Base-by-base conservation (phyloP, 257 asterid genomes). In the Solanum infundibuliforme region DNA sequence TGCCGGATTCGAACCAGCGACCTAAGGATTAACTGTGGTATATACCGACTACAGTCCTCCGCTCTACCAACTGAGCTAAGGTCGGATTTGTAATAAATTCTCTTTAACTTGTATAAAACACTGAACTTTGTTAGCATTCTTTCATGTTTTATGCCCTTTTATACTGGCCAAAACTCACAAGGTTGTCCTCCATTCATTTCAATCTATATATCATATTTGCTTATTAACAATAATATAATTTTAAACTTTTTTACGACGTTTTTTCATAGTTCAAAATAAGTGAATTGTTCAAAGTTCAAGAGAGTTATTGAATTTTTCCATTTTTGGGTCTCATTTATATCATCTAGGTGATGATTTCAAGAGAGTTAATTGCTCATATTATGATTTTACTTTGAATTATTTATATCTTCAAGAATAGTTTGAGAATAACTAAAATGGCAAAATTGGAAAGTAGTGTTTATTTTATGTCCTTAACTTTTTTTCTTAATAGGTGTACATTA, bases 21-120 rank as follows among this genome's bases (percentile, higher is more conserved):
- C 93, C 93, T 89, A 91, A 91, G 91, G 62, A 38, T 36, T 5
- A 13, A 20, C 92, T 72, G 92, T 35, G 25, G n/a, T 5, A 0
- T 25, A 0, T 2, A 0, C 29, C 9, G 2, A 88, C 93, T 92
- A 93, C 94, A 93, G 96, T 92, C 95, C 95, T 94, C 94, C 94
- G 96, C 95, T 92, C 94, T 92, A 91, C 94, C 94, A 91, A 92
- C 96, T 91, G 96, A 91, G 94, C 93, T 93, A 93, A 93, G 94
- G 94, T 93, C 96, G 95, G 95, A 23, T 13, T 12, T 55, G 2
- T 0, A 4, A 0, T 0, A 0, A 5, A 0, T 7, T 0, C 18
- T 60, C 12, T 60, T 23, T 23, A 23, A 14, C 2, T 2, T 5
- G 0, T 14, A 48, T 48, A 43, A 48, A 48, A 48, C 7, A 12